phyloP scores from a whole-genome alignment of 345 rosid species.

The Raphanus raphanistrum region DNA sequence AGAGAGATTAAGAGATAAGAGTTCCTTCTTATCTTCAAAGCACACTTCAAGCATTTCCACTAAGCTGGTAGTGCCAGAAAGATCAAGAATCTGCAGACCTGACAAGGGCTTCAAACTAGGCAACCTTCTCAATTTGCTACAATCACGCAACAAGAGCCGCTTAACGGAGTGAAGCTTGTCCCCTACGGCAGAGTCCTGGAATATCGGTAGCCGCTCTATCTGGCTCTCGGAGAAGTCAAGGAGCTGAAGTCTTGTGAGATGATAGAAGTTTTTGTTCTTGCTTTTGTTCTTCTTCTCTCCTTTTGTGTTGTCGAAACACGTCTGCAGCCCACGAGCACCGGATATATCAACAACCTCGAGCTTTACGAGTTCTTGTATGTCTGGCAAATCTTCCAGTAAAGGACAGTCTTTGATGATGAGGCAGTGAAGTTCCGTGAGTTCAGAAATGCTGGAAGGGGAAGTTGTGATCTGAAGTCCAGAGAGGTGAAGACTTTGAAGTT shows the following conservation, averaged over 20 bases:
- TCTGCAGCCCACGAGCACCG: conserved; percentile 41
- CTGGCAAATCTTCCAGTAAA: conserved; percentile 42
- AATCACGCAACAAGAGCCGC: conserved; percentile 32
- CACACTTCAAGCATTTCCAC: conserved; percentile 40
- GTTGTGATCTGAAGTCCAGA: conserved; percentile 39
- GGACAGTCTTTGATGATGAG: conserved; percentile 48
- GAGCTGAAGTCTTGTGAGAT: conserved; percentile 42
- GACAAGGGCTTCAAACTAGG: conserved; percentile 34
- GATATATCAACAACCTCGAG: conserved; percentile 62
- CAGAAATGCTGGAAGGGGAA: conserved; percentile 41
- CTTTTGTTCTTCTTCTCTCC: conserved; percentile 28
- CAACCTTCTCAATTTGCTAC: conserved; percentile 28
- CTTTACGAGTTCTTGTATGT: conserved; percentile 22
- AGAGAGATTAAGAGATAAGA: conserved; percentile 49
- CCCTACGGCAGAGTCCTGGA: conserved; percentile 17
- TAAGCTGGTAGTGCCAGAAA: conserved; percentile 44
- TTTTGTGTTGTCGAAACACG: conserved; percentile 24
- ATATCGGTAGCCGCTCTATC: conserved; percentile 45
- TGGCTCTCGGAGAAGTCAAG: conserved; percentile 52
- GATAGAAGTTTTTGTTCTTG: conserved; percentile 39
- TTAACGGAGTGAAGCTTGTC: conserved; percentile 19
- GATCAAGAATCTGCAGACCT: conserved; percentile 47
- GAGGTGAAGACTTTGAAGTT: conserved; percentile 55
- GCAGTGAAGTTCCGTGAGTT: conserved; percentile 40
- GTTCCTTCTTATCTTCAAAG: conserved; percentile 33